Evolutionary conservation across 2,329 filamentous ascomycete genomes (phyloP), one percentile per base, ranked within the genome.

Genomic region (Colletotrichum tabaci): DNA sequence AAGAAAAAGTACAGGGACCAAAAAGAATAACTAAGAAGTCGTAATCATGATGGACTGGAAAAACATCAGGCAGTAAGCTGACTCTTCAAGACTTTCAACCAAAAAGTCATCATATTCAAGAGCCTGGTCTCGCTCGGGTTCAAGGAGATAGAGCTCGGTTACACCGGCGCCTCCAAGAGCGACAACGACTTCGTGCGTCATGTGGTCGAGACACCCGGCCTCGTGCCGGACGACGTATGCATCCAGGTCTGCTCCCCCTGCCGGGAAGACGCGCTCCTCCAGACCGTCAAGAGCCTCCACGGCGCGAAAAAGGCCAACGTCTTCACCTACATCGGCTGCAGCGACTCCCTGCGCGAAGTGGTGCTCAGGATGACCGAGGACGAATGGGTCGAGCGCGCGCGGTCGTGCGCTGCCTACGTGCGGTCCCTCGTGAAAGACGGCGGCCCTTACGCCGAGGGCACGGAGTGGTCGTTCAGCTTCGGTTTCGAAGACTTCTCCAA

Each of bases 91-190:
- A 96, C 94, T 79, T 94, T 94, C 76, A 94, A 97, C 62, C 94
- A 46, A 98, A 86, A 98, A 98, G 85, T 96, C 93, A 90, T 87
- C 87, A 72, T 98, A 87, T 98, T 98, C 87, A 91, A 95, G 84
- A 96, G 97, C 94, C 90, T 98, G 63, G 90, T 92, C 77, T 91
- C 95, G 73, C 88, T 98, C 60, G 96, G 96, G 76, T 98, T 96
- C 88, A 98, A 98, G 84, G 96, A 98, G 84, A 98, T 98, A 75
- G 96, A 98, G 81, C 92, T 98, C n/a, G 96, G 95, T 5, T 98
- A 98, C 84, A 95, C 96, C 60, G 97, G 94, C 0, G 95, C 95
- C 16, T 98, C 95, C 53, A 92, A 97, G 80, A 97, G 93, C 78
- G 96, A 98, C 84, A 98, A 95, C 85, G 94, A 98, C 85, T 98